These are phyloP conservation scores for Colletotrichum simmondsii DNA, from an alignment of 2,329 filamentous ascomycete genomes.

Conservation along the genomic window DNA sequence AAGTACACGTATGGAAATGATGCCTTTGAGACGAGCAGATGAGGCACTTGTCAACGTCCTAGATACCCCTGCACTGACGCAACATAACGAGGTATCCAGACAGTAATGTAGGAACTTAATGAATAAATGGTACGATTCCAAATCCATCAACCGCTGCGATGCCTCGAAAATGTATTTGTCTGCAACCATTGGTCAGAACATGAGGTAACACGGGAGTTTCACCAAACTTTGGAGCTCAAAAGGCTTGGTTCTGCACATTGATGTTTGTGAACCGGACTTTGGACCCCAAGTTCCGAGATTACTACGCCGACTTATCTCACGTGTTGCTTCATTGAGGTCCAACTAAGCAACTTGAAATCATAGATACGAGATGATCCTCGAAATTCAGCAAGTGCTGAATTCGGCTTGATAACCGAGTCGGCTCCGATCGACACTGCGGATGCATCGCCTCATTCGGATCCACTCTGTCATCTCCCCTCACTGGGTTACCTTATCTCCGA, in stretches of 20 bases:
- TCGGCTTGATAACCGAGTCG: constrained; percentile 21
- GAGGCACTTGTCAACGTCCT: background rate
- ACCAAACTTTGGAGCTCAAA: background rate
- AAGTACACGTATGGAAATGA: background rate
- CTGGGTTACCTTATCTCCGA: constrained; percentile 19
- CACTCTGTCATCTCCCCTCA: constrained; percentile 15
- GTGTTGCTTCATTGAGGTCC: background rate
- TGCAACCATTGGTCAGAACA: too few species aligned
- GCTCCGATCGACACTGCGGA: constrained; percentile 15
- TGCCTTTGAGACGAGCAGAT: too few species aligned
- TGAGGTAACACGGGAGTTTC: background rate
- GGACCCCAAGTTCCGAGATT: background rate
- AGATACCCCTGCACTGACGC: background rate
- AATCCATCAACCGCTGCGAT: background rate
- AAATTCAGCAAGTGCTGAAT: background rate
- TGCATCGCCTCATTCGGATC: constrained; percentile 10
- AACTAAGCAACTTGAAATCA: background rate
- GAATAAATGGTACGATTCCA: background rate
- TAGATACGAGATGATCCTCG: background rate
- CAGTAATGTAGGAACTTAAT: background rate
- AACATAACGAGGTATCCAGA: background rate
- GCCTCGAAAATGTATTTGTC: background rate
- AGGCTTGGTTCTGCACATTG: background rate
- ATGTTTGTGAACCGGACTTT: background rate
- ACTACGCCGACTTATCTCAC: background rate